Base-by-base conservation (phyloP, 352 stramenopile species). In the Phytophthora capsici region DNA sequence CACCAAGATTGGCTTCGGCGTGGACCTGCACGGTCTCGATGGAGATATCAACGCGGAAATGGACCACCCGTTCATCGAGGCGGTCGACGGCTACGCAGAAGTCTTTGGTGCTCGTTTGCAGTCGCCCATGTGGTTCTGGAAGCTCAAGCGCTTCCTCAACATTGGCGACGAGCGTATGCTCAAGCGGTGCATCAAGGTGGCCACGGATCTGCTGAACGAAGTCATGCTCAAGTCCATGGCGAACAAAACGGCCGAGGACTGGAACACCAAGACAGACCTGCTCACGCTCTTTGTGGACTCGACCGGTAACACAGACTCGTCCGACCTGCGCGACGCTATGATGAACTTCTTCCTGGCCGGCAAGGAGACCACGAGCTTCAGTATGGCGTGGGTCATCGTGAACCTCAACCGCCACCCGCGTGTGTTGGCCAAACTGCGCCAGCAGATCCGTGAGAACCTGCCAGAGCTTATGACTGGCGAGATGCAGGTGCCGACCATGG, bases 321-420 rank as follows among this genome's bases (percentile, higher is more conserved):
- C 73, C 19, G 73, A 80, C 16, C 49, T 90, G 30, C 75, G 80
- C 36, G 78, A 91, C 46, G 72, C 88, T 13, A 71, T 90, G 36
- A 77, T 92, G 47, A 88, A 84, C 43, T 89, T 91, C 57, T 70
- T 92, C 41, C 45, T 90, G 25, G 84, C 78, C 40, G 84, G 82
- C 16, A 71, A 81, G 20, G 82, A 89, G 62, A 89, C 82, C 7
- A 91, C 83, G 16, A 76, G 79, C 20, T 80, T 73, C 51, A 82
- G 76, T 13, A 46, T 91, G 37, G 63, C 66, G 7, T 91, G 82
- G 82, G 57, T 87, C 16, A 68, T 91, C 25, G 84, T 86, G 25
- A 80, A 89, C 43, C 65, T 91, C 9, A 76, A 76, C 25, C 77
- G 69, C 17, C 61, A 91, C 44, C 83, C 79, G 34, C 49, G 76